Percentiles rank a stretch among this genome's conserved stretches.
These are phyloP conservation scores for Podospora anserina DNA, from an alignment of 495 filamentous ascomycete species.

Conservation along the genomic window DNA sequence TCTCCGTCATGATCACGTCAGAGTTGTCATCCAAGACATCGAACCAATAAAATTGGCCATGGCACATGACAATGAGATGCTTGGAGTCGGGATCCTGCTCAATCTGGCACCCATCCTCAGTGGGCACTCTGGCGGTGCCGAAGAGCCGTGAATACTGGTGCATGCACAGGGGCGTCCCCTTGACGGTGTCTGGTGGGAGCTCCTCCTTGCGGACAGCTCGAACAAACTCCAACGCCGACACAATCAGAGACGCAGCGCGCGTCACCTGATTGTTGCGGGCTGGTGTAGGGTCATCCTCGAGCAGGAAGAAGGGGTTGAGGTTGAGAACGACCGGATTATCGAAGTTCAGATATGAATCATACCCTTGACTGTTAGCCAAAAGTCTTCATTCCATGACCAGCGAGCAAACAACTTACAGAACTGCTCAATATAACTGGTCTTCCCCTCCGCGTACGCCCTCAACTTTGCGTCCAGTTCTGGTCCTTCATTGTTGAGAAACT, in stretches of 20 bases:
- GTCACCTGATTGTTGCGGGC: conserved; percentile 95
- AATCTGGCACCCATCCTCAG: conserved; percentile 93
- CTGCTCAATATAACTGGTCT: conserved; percentile 96
- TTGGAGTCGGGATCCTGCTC: conserved; percentile 85
- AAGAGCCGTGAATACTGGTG: conserved; percentile 97
- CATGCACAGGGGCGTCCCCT: conserved; percentile 86
- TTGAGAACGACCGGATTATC: conserved; percentile 98
- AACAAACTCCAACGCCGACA: conserved; percentile 89
- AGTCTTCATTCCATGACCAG: background rate
- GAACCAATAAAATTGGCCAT: conserved; percentile 99
- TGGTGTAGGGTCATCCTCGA: conserved; percentile 96
- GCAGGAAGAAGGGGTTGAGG: conserved; percentile 94
- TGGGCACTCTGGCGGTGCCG: conserved; percentile 90
- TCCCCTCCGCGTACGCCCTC: conserved; percentile 88
- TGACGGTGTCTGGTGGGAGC: conserved; percentile 81
- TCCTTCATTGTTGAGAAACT: conserved; percentile 83
- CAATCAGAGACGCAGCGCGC: conserved; percentile 83
- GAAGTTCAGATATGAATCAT: conserved; percentile 96
- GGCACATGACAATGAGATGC: conserved; percentile 91
- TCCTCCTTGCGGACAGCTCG: conserved; percentile 91
- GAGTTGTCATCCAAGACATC: conserved; percentile 93
- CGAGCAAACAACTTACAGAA: conserved; percentile 69
- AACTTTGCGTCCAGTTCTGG: conserved; percentile 82
- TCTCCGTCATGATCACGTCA: conserved; percentile 96
- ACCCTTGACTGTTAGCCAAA: conserved; percentile 59